Percentiles rank a stretch among this genome's conserved stretches.
These are phyloP conservation scores for Fusarium fracticaudum DNA, from an alignment of 2,329 filamentous ascomycete species.

Conservation along the genomic window DNA sequence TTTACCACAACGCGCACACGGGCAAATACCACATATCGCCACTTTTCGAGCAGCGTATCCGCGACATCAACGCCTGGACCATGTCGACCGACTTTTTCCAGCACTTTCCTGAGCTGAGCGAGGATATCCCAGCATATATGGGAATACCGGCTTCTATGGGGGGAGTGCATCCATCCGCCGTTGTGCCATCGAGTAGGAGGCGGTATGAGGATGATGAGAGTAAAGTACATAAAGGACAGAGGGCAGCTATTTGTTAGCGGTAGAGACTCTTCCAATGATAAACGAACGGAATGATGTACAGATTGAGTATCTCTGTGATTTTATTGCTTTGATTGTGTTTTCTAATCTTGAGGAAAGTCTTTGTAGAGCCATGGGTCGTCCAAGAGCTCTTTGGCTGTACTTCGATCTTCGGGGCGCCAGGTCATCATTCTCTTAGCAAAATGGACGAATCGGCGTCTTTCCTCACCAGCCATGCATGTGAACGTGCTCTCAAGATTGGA, in stretches of 20 bases:
- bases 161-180: neutral
- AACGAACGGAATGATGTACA: neutral
- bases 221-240: neutral
- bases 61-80: slow-evolving; percentile 44
- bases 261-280: neutral
- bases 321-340: neutral
- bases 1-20: slow-evolving; percentile 37
- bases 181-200: neutral
- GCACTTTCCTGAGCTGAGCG: slow-evolving; percentile 40
- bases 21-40: slow-evolving; percentile 39
- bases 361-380: neutral
- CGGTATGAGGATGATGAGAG: neutral
- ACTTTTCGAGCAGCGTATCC: slow-evolving; percentile 38
- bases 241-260: slow-evolving; percentile 5
- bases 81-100: slow-evolving; percentile 43
- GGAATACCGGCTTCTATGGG: neutral
- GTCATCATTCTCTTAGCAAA: neutral
- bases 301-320: neutral
- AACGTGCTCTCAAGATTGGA: neutral
- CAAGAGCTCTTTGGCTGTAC: neutral
- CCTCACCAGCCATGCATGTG: neutral
- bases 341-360: neutral
- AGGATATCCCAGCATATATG: slow-evolving; percentile 44
- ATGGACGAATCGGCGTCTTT: neutral
- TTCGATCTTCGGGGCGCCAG: neutral